Evolutionary conservation across 305 asterid species (phyloP), one percentile per base, ranked within the genome.

Genomic region (Coffea humblotiana): DNA sequence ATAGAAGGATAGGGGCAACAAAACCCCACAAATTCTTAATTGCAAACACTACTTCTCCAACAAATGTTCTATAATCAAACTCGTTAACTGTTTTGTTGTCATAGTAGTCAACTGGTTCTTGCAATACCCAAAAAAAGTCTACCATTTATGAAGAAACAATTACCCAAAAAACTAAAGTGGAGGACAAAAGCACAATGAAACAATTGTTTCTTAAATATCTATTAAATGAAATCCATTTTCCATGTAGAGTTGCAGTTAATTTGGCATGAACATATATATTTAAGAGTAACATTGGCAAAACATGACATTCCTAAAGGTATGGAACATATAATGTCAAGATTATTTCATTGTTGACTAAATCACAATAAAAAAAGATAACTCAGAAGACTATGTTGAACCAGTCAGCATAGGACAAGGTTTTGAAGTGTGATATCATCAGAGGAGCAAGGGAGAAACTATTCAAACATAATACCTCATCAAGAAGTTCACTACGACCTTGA

Each of bases 401-500:
- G 40, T 21, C 25, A 73, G 78, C 67, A 72, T 21, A 63, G 19
- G 3, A 56, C 32, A 27, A 68, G n/a, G 56, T 49, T 72, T 52
- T 35, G 45, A 71, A 51, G 68, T 7, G 3, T 45, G n/a, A 69
- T 21, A 71, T 23, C 11, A 61, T n/a, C 63, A 45, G 0, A 29
- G 9, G 23, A 35, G 43, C 72, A 71, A 47, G n/a, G 23, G 19
- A 61, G 61, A 25, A 27, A 71, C 37, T 25, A 47, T 80, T 74
- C 71, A 78, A 79, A 71, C 56, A 74, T 27, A 76, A 32, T 90
- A 96, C 99, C 97, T 96, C 98, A 68, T 94, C 97, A 86, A 90
- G 79, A 80, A 96, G 97, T 87, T 96, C 99, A 88, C 97, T 96
- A 71, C 94, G 90, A 78, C 94, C 98, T 82, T 92, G 91, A 83